Base-by-base conservation (phyloP, 345 rosid species). In the Triadica sebifera region DNA sequence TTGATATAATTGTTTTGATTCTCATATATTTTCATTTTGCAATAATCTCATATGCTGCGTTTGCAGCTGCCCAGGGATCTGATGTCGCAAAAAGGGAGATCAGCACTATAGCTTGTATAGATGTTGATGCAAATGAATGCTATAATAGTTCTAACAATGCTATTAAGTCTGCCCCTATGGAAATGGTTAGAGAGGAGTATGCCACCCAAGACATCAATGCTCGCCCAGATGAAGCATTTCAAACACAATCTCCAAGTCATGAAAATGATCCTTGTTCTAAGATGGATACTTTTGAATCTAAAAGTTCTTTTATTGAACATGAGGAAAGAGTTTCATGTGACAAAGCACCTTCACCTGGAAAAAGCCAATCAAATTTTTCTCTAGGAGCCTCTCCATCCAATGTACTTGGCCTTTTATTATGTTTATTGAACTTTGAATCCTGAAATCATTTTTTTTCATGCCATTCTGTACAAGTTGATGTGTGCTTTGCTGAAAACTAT, bases 61-160 rank as follows among this genome's bases (percentile, higher is more conserved):
- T 78, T 68, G 50, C 85, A 87, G 96, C 81, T 56, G 78, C 86
- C 57, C 64, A 75, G 61, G 88, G 64, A n/a, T 79, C 86, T 68
- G 67, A 73, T 60, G 65, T 51, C 75, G 82, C 65, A 45, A 72
- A 76, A 67, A 72, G 80, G 39, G 85, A 76, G 72, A 20, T 22
- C 22, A 80, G 81, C 38, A 59, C 74, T 64, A 41, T 75, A 66
- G 70, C 84, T 56, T 82, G 82, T 69, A 75, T 79, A 43, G 83
- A 90, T 75, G 79, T 81, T 58, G 86, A 72, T 80, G 75, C 80
- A 49, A 77, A 55, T 72, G 83, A 78, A 70, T 78, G 45, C 52
- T 84, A 82, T 78, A 67, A 41, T 74, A 59, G 66, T 72, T 64
- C 82, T 82, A 86, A 83, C 43, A 74, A 78, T 74, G 74, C 61